Conservation (phyloP, 352 stramenopile species). For the Phytophthora hybrid region DNA sequence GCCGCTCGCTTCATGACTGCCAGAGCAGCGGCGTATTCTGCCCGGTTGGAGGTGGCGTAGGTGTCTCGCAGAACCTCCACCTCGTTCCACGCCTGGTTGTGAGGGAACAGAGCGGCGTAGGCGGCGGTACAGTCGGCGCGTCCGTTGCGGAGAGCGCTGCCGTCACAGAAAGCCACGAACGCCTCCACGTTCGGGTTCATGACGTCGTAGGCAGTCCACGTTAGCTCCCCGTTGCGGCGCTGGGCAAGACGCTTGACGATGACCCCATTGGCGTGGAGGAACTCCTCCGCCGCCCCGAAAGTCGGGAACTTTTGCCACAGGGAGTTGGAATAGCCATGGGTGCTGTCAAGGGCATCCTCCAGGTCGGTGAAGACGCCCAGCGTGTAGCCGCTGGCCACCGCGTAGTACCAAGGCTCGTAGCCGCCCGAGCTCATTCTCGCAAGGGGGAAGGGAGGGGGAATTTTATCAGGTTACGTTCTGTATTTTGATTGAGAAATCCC, state of each 20-base stretch:
- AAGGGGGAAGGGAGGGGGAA: not conserved
- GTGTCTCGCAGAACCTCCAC: slow-evolving; percentile 43
- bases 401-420: slow-evolving; percentile 43
- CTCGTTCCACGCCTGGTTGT: slow-evolving; percentile 58
- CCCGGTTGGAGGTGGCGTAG: slow-evolving; percentile 21
- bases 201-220: slow-evolving; percentile 42
- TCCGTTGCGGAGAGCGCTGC: slow-evolving; percentile 65
- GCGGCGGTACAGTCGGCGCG: slow-evolving; percentile 47
- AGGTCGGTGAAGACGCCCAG: slow-evolving; percentile 59
- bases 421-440: slow-evolving; percentile 4
- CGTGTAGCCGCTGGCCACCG: slow-evolving; percentile 50
- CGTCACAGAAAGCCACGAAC: slow-evolving; percentile 76
- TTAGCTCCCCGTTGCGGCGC: not conserved
- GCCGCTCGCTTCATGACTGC: slow-evolving; percentile 13
- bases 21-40: slow-evolving; percentile 15
- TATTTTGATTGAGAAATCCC: not conserved
- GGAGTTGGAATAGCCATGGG: slow-evolving; percentile 47
- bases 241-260: slow-evolving; percentile 9
- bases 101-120: slow-evolving; percentile 70
- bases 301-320: slow-evolving; percentile 59
- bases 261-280: slow-evolving; percentile 37
- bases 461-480: not conserved
- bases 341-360: slow-evolving; percentile 51
- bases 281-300: slow-evolving; percentile 50
- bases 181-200: slow-evolving; percentile 39